Evolutionary conservation across 768 basidiomycete genomes (phyloP).

Genomic region (Termitomyces sp.): DNA sequence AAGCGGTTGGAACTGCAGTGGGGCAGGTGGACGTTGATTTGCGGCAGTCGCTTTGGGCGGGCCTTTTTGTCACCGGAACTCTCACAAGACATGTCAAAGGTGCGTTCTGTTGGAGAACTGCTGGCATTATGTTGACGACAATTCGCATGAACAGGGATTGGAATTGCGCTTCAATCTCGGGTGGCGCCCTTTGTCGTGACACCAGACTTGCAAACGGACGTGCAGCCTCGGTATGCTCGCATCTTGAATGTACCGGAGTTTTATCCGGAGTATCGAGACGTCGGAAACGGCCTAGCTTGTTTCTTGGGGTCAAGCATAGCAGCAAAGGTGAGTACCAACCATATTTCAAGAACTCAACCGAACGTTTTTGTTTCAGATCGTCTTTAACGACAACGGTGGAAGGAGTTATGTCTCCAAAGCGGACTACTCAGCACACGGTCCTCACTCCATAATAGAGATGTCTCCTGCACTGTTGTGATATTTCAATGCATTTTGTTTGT

Average conservation of each 20-base stretch:
- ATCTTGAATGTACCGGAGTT: constrained; percentile 78
- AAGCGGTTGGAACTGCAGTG: constrained; percentile 64
- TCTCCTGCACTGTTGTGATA: constrained; percentile 65
- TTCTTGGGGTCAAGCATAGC: constrained; percentile 82
- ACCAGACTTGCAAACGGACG: constrained; percentile 63
- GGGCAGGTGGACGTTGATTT: constrained; percentile 58
- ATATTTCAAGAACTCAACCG: background rate
- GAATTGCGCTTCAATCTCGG: constrained; percentile 67
- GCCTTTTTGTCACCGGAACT: constrained; percentile 79
- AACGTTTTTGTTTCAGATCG: constrained; percentile 43
- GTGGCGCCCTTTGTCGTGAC: constrained; percentile 59
- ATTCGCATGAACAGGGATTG: constrained; percentile 43
- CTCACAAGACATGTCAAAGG: constrained; percentile 71
- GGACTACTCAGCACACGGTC: constrained; percentile 73
- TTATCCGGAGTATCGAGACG: constrained; percentile 87
- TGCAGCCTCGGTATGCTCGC: constrained; percentile 65
- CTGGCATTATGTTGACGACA: background rate
- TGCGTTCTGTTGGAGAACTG: constrained; percentile 21
- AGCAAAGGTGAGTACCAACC: constrained; percentile 59
- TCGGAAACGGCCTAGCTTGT: constrained; percentile 75
- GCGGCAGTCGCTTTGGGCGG: constrained; percentile 73
- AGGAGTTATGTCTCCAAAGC: constrained; percentile 76
- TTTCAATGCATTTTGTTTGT: background rate
- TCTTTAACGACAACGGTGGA: constrained; percentile 65
- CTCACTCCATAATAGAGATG: constrained; percentile 73